phyloP scores from a whole-genome alignment of 768 basidiomycete species.

The Lactarius trivialis region DNA sequence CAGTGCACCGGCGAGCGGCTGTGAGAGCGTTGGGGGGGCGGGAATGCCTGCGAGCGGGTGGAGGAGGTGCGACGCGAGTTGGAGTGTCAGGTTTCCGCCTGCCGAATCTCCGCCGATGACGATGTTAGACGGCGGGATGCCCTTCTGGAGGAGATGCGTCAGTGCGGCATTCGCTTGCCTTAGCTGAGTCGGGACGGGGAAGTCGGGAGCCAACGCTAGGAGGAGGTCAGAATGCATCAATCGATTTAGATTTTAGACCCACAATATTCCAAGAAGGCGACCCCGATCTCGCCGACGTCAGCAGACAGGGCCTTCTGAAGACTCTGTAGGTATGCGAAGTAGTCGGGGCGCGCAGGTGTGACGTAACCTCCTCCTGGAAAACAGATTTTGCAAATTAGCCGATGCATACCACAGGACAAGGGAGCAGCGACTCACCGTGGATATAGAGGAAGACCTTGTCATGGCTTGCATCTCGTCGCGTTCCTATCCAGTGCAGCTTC shows the following conservation, averaged over 20 bases:
- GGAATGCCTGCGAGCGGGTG: slow-evolving; percentile 20
- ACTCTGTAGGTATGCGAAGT: not conserved
- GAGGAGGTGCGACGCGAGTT: slow-evolving; percentile 20
- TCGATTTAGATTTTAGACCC: not conserved
- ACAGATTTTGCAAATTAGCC: not conserved
- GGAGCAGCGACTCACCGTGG: not conserved
- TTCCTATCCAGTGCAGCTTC: slow-evolving; percentile 12
- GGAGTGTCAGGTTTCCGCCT: slow-evolving; percentile 23
- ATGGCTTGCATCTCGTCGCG: slow-evolving; percentile 7
- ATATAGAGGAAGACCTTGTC: slow-evolving; percentile 4
- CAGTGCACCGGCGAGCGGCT: slow-evolving; percentile 1
- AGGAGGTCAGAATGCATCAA: not conserved
- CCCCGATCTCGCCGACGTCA: slow-evolving; percentile 1
- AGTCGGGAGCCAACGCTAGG: slow-evolving; percentile 1
- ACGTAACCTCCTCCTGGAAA: slow-evolving; percentile 2
- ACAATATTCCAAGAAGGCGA: slow-evolving; percentile 8
- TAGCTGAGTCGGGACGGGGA: slow-evolving; percentile 23
- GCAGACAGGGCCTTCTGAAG: not conserved
- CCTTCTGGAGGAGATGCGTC: slow-evolving; percentile 17
- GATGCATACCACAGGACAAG: no score
- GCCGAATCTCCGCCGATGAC: slow-evolving; percentile 24
- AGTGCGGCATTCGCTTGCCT: slow-evolving; percentile 20
- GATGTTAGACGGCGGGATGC: slow-evolving; percentile 21
- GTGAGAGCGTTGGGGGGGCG: not conserved
- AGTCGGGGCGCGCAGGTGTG: not conserved